These are phyloP conservation scores for Zymoseptoria ardabiliae DNA, from an alignment of 2,329 filamentous ascomycete species.

Conservation along the genomic window DNA sequence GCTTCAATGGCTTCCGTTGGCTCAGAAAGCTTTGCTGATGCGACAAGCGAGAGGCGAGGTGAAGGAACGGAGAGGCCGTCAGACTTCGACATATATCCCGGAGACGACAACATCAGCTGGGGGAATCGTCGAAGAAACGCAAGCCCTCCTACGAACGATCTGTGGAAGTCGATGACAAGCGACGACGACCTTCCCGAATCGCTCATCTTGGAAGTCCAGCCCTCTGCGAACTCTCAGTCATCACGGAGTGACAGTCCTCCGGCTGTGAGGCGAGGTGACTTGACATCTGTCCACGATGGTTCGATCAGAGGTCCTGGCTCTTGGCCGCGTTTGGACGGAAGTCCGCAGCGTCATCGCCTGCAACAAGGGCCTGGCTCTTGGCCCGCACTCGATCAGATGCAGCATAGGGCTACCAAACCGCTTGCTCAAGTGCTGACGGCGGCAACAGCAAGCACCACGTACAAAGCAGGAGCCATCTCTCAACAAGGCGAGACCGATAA, in stretches of 20 bases:
- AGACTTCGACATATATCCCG: slow-evolving; percentile 27
- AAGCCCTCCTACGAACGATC: slow-evolving; percentile 19
- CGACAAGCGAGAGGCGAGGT: slow-evolving; percentile 11
- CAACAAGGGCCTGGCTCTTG: slow-evolving; percentile 20
- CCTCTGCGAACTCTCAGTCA: slow-evolving; percentile 7
- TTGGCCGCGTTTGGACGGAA: slow-evolving; percentile 23
- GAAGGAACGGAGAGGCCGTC: slow-evolving; percentile 28
- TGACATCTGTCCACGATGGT: slow-evolving; percentile 22
- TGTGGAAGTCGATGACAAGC: slow-evolving; percentile 28
- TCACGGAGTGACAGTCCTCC: slow-evolving; percentile 17
- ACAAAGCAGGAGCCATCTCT: slow-evolving; percentile 21
- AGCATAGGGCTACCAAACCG: slow-evolving; percentile 15
- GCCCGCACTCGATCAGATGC: slow-evolving; percentile 19
- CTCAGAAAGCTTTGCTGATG: slow-evolving; percentile 37
- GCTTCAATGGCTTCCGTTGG: slow-evolving; percentile 17
- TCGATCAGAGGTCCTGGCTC: slow-evolving; percentile 21
- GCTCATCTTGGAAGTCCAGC: slow-evolving; percentile 13
- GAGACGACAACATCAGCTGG: slow-evolving; percentile 33
- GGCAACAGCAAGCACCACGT: slow-evolving; percentile 8
- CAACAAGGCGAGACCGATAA: slow-evolving; percentile 3
- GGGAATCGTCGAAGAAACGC: slow-evolving; percentile 25
- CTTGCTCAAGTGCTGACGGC: slow-evolving; percentile 13
- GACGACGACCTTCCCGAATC: slow-evolving; percentile 27
- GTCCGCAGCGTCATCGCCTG: slow-evolving; percentile 11
- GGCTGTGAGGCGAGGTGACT: slow-evolving; percentile 10